Evolutionary conservation across 2,329 filamentous ascomycete species (phyloP).

Genomic region (Dendryphion nanum): DNA sequence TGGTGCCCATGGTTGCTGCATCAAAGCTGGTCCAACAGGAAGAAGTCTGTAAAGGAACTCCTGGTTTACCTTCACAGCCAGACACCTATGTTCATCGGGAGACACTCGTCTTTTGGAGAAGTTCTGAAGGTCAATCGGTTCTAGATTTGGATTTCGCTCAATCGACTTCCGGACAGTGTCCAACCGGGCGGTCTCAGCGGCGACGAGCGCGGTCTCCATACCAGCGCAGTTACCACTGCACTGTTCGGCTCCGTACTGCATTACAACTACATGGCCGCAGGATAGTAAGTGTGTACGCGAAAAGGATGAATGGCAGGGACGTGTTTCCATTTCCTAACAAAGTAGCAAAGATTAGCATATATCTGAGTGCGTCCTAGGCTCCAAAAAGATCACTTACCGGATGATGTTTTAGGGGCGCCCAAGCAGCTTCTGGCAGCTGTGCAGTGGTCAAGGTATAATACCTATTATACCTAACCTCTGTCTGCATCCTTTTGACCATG

Average conservation of each 20-base stretch:
- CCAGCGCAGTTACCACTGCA: conserved; percentile 13
- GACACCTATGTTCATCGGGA: not conserved
- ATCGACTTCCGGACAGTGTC: not conserved
- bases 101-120: not conserved
- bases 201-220: not conserved
- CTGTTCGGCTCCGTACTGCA: conserved; percentile 7
- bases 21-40: no score
- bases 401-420: not conserved
- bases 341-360: no score
- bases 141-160: no score
- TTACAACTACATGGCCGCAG: conserved; percentile 13
- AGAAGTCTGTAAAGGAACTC: not conserved
- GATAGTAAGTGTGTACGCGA: conserved; percentile 11
- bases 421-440: not conserved
- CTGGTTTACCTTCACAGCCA: not conserved
- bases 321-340: conserved; percentile 13
- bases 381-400: not conserved
- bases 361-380: no score
- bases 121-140: no score
- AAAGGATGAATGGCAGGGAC: conserved; percentile 7
- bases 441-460: no score
- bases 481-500: no score
- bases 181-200: not conserved
- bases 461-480: no score
- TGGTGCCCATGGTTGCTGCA: no score